Base-by-base conservation (phyloP, 2,329 filamentous ascomycete species). In the Corynespora cassiicola region DNA sequence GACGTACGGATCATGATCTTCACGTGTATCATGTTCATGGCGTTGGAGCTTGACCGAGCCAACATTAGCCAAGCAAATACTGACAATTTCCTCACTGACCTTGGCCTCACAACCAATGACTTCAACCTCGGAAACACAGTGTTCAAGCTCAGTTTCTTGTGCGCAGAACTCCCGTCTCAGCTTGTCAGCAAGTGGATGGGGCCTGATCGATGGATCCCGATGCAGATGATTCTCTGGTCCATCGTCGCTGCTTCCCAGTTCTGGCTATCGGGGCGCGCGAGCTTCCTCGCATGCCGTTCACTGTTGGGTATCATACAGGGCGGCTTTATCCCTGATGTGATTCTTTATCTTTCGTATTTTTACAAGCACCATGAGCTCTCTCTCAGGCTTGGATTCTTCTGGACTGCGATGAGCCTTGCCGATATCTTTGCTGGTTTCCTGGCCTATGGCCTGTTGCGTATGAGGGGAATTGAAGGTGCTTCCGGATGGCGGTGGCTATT, bases 181-280 rank as follows among this genome's bases (percentile, higher is more conserved):
- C 31, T 59, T 6, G 45, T 59, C 2, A 45, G 39, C 7, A 59
- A 59, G 34, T 54, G 52, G 52, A 39, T 57, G 11, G 55, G 54
- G 2, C 52, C 54, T 6, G 55, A 59, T 31, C 34, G 44, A 32
- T 75, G 71, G 72, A 74, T 75, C 6, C 72, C 71, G 0, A 64
- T 67, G 17, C 65, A 73, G 30, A 69, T 69, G 58, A 55, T 71
- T 14, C 50, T 57, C 1, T 74, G 71, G 71, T 63, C 58, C 17
- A 31, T 70, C 2, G 69, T 73, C 47, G 45, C 66, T 69, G 81
- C 82, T 39, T 76, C 85, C 66, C 88, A 92, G 61, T 84, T 86
- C 1, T 69, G 88, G 3, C 75, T 92, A 3, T 34, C 26, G 1
- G 76, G 70, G 2, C 68, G 65, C 24, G 50, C 54, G 1, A 60